Base-by-base conservation (phyloP, 768 basidiomycete genomes). In the Tephrocybe sp. region DNA sequence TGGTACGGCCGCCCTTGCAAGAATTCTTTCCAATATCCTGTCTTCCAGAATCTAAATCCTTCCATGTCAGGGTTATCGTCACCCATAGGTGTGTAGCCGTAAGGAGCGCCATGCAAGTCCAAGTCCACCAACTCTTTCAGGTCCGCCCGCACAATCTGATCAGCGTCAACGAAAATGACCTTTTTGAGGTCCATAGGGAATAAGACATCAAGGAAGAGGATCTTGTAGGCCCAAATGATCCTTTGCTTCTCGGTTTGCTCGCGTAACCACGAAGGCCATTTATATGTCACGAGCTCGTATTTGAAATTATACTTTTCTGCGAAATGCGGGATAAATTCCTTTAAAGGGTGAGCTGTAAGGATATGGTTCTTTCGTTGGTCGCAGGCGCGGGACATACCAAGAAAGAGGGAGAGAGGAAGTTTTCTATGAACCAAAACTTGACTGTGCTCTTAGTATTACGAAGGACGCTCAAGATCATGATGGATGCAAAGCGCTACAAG, bases 401-500 rank as follows among this genome's bases (percentile, higher is more conserved):
- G 81, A 99, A 99, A 0, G 94, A 89, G 0, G 96, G 97, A 0
- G 96, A 98, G 12, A 98, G 78, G 80, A 99, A 99, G 71, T 99
- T 98, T 66, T 97, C 91, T 56, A 99, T 98, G 70, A 98, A 98
- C 97, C 97, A 98, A 72, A 98, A 99, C 67, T 99, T 99, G 68
- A 99, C 95, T 22, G 84, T 88, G 61, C 87, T 89, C 16, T 93
- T 85, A 14, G 97, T 98, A 63, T 98, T 96, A 35, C 86, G 85
- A 56, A 98, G 75, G 30, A 99, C 97, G 59, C 93, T 96, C 32
- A 98, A 76, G 50, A 98, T 92, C 97, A 98, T 99, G 71, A 99
- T 98, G 8, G 92, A 92, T 0, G 86, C 94, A 69, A 99, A 98
- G 13, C 97, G 86, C 93, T 98, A 56, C 7, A n/a, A 5, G 35